A percentile compares a stretch with the other conserved stretches of the same genome.
Evolutionary conservation across 441 rosid genomes (phyloP).

Genomic region (Arabidopsis hybrid): DNA sequence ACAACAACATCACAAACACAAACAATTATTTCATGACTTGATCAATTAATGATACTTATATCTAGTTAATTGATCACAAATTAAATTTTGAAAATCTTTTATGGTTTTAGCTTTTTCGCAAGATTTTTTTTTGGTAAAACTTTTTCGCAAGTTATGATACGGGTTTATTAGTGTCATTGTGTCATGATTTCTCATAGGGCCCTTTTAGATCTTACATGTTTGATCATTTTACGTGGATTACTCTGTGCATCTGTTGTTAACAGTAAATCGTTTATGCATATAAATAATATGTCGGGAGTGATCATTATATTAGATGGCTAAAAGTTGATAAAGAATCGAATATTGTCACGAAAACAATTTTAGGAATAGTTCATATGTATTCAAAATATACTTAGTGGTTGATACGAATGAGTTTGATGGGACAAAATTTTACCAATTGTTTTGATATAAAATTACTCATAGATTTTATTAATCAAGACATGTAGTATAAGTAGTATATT

Average conservation of each 20-base stretch:
- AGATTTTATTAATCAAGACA: background rate
- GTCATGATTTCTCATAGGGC: constrained; percentile 5
- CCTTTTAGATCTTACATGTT: constrained; percentile 8
- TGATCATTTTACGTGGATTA: constrained; percentile 3
- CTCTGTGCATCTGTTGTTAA: background rate
- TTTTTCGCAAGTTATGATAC: background rate
- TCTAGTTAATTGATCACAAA: too few relatives aligned
- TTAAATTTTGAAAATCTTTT: too few relatives aligned
- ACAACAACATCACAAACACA: too few relatives aligned
- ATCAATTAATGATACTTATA: too few relatives aligned
- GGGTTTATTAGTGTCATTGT: constrained; percentile 3
- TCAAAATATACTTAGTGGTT: background rate
- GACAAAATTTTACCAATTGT: background rate
- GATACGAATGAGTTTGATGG: background rate
- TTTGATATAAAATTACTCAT: background rate
- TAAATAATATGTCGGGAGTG: background rate
- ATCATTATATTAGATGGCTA: background rate
- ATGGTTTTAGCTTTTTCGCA: too few relatives aligned
- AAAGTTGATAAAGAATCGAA: background rate
- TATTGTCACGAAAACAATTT: background rate
- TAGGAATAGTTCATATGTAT: background rate
- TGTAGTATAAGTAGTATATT: background rate
- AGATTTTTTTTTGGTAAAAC: too few relatives aligned
- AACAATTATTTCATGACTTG: too few relatives aligned
- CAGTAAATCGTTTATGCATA: background rate